Evolutionary conservation across 176 grass and related monocot genomes (phyloP), one percentile per base, ranked within the genome.

Genomic region (Cymbopogon citratus): DNA sequence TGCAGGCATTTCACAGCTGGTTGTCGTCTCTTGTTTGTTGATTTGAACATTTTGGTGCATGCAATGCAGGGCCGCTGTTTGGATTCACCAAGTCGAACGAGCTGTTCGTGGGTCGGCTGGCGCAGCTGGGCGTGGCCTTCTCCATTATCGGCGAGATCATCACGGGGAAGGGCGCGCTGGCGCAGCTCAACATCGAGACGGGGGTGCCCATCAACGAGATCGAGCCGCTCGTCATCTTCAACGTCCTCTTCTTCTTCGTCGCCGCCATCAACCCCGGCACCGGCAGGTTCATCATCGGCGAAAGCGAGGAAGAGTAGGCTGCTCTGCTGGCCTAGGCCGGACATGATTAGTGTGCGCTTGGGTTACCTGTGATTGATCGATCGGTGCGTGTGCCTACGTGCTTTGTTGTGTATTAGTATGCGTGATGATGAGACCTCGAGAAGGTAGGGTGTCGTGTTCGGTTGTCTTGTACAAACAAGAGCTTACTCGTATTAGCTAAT

Each of bases 111-210:
- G 88, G 88, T 29, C 85, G 89, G 69, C 56, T 91, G 52, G 89
- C 89, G 64, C 89, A 91, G 89, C 85, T 91, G 76, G 89, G 89
- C 38, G 83, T 91, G 57, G 89, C 85, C 80, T 91, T 91, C 85
- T 91, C 89, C 85, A 91, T 91, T 85, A 91, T 91, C 85, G 89
- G 89, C 3, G 89, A 91, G 85, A 87, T 91, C 85, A 67, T 91
- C 81, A 87, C 89, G 31, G 89, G 89, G 64, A 91, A 91, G 71
- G 89, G 89, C 65, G 89, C 89, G n/a, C 89, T 91, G 44, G 85
- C 89, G 77, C 89, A 91, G 85, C 89, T 87, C 71, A 91, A 91
- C 89, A 87, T 87, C 71, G 89, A 91, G 89, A 91, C 89, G 11
- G 85, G 89, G 16, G 89, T 91, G 61, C 89, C 89, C 71, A 87